Evolutionary conservation across 495 filamentous ascomycete genomes (phyloP), one percentile per base, ranked within the genome.

Genomic region (Talaromyces nanjingensis): DNA sequence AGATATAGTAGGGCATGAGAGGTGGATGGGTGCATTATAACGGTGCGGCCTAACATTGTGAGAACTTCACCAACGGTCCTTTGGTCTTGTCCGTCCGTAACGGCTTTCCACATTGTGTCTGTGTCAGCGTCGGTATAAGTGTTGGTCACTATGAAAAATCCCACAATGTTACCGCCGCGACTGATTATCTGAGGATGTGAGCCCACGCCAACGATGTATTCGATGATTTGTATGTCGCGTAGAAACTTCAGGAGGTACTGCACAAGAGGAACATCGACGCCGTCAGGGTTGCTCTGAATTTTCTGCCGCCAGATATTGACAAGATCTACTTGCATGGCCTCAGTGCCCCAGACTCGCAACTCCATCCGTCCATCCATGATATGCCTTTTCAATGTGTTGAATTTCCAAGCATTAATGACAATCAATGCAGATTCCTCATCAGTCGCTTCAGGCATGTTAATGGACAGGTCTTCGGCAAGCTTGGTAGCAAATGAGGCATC

Each of bases 121-220:
- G 90, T 89, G 65, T 93, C 88, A 14, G 76, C 68, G n/a, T 84
- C 68, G 7, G 84, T 85, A 70, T 94, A 96, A 4, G 83, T 87
- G 34, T 78, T 73, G 0, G 91, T 96, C 45, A 94, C 90, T n/a
- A 91, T 82, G 56, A 98, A 81, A 65, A 97, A 98, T 0, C 89
- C 89, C 47, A 96, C 79, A 61, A 98, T 89, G 63, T 97, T 96
- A 64, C 81, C 81, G 69, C 90, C 89, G 65, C 91, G 84, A 49
- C 77, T 80, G 54, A 96, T 96, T 63, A 98, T 84, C 68, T 96
- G 91, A 6, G 91, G 90, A 69, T 98, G 94, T 18, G 94, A 96
- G 62, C 91, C 92, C 52, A 93, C 86, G 2, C 94, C 91, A 62
- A 98, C 86, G 29, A 98, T 83, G 72, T 98, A 96, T 55, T 91